phyloP scores from a whole-genome alignment of 495 filamentous ascomycete genomes.

The Podospora fimiseda region DNA sequence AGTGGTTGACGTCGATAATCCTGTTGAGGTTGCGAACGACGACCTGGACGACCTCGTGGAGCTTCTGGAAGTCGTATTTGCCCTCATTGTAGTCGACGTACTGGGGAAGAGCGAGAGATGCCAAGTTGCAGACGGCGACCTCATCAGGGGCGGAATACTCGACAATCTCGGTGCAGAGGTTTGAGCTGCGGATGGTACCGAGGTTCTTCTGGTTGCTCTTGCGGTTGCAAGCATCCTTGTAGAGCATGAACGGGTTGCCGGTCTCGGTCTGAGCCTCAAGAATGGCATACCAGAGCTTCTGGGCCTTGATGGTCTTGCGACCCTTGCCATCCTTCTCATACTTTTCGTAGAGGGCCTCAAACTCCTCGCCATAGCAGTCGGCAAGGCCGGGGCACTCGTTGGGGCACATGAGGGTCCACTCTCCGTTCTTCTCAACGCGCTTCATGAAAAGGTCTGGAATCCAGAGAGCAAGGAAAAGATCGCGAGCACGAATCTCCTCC shows the following conservation, averaged over 20 bases:
- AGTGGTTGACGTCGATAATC: conserved; percentile 96
- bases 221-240: conserved; percentile 96
- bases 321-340: conserved; percentile 89
- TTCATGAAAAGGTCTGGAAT: conserved; percentile 99
- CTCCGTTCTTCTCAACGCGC: conserved; percentile 88
- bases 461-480: conserved; percentile 97
- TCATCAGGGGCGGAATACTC: conserved; percentile 97
- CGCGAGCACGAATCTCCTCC: conserved; percentile 92
- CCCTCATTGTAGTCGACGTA: conserved; percentile 78
- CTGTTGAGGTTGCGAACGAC: conserved; percentile 91
- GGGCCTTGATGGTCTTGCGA: conserved; percentile 85
- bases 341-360: conserved; percentile 88
- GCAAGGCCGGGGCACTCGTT: conserved; percentile 91
- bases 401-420: conserved; percentile 97
- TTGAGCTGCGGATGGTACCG: conserved; percentile 94
- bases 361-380: conserved; percentile 95
- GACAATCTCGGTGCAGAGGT: conserved; percentile 96
- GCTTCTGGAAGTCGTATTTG: conserved; percentile 86
- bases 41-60: conserved; percentile 87
- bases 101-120: conserved; percentile 83
- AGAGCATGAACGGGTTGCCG: conserved; percentile 97
- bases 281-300: conserved; percentile 98
- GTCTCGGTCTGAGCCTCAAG: conserved; percentile 98
- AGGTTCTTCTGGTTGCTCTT: conserved; percentile 99
- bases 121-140: conserved; percentile 97